Conservation (phyloP, 371 early-diverging fungal genomes). For the Cokeromyces recurvatus region DNA sequence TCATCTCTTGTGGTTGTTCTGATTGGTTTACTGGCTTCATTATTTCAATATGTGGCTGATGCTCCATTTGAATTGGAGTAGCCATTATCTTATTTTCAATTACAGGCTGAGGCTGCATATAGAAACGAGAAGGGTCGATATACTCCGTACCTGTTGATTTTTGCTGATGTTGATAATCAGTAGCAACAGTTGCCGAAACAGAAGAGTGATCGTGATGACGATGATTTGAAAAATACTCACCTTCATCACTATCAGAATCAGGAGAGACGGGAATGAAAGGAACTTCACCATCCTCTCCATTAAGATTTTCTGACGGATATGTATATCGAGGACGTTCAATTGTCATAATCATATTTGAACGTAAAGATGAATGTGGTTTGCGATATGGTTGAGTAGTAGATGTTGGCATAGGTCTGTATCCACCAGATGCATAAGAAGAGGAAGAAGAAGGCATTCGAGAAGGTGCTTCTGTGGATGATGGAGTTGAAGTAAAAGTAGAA, state of each 20-base stretch:
- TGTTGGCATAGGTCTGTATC: neutral
- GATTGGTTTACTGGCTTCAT: neutral
- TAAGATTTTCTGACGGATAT: slow-evolving; percentile 5
- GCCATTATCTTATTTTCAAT: neutral
- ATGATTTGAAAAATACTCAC: slow-evolving; percentile 3
- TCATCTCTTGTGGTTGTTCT: no score
- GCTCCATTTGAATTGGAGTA: neutral
- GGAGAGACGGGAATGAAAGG: slow-evolving; percentile 30
- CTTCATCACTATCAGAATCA: slow-evolving; percentile 24
- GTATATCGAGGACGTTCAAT: slow-evolving; percentile 22
- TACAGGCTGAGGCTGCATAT: slow-evolving; percentile 1
- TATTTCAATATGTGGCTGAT: neutral
- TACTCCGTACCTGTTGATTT: neutral
- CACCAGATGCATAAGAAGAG: neutral
- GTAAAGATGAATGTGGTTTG: slow-evolving; percentile 8
- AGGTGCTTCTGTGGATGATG: neutral
- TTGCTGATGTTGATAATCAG: slow-evolving; percentile 3
- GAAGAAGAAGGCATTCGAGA: neutral
- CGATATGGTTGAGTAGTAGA: neutral
- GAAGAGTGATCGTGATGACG: neutral
- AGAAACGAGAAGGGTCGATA: slow-evolving; percentile 5
- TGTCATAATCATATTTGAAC: slow-evolving; percentile 16
- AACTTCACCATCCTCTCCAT: slow-evolving; percentile 14
- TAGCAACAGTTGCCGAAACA: neutral
- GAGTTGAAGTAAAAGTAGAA: slow-evolving; percentile 3